A percentile compares a stretch with the other conserved stretches of the same genome.
phyloP scores from a whole-genome alignment of 129 eudicot genomes.

The Erigeron canadensis region DNA sequence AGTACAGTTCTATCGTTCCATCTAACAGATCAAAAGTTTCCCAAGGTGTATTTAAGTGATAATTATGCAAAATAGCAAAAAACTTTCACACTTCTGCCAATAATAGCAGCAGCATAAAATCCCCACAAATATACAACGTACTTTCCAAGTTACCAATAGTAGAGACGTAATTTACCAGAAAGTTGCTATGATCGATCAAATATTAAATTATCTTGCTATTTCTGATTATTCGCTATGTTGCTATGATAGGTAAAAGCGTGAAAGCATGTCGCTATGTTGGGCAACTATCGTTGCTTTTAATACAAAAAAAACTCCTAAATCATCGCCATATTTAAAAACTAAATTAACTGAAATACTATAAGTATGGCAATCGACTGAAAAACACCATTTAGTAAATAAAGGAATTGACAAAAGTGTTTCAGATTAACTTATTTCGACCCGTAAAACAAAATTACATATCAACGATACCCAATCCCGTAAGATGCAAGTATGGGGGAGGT shows the following conservation, averaged over 20 bases:
- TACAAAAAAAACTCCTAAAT: not conserved
- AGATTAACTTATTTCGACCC: not conserved
- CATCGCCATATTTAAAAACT: not conserved
- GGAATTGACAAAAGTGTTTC: not conserved
- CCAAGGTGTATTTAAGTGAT: not conserved
- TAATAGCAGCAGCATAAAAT: not conserved
- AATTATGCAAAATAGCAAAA: not conserved
- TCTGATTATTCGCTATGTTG: not conserved
- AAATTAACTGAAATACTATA: not conserved
- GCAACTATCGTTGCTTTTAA: not conserved
- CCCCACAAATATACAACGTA: not conserved
- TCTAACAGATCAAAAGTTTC: not conserved
- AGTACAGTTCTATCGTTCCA: too few species aligned
- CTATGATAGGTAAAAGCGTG: not conserved
- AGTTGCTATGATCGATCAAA: not conserved
- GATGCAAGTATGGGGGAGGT: too few species aligned
- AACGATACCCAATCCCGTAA: too few species aligned
- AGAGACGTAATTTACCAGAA: not conserved
- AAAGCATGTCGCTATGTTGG: not conserved
- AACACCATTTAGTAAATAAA: not conserved
- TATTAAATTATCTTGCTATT: not conserved
- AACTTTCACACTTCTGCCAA: not conserved
- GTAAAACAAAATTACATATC: not conserved
- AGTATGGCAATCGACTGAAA: too few species aligned
- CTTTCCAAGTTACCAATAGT: not conserved